Evolutionary conservation across 2,329 filamentous ascomycete species (phyloP).

Genomic region (Plenodomus lindquistii): DNA sequence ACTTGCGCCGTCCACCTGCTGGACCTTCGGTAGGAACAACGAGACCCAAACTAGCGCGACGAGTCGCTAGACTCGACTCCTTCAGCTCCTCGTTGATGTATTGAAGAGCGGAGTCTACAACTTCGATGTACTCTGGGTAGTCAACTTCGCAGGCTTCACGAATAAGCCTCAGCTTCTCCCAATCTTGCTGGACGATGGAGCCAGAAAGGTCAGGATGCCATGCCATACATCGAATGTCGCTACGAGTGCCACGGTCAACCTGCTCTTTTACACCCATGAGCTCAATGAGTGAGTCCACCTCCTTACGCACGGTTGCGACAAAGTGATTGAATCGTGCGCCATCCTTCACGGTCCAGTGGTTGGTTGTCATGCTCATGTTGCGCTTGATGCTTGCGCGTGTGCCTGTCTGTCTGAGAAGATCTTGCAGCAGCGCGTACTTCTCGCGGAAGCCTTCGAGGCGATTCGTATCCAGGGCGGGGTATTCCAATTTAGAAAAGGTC

Average conservation of each 20-base stretch:
- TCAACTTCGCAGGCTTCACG: constrained; percentile 48
- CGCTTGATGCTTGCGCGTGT: constrained; percentile 40
- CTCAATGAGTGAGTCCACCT: constrained; percentile 51
- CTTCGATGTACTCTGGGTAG: constrained; percentile 51
- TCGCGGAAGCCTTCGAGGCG: constrained; percentile 53
- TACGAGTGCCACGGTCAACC: constrained; percentile 49
- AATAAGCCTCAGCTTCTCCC: constrained; percentile 50
- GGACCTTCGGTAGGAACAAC: constrained; percentile 6
- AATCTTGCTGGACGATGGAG: constrained; percentile 35
- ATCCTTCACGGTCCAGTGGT: constrained; percentile 50
- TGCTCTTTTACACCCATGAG: constrained; percentile 50
- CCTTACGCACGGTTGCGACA: constrained; percentile 46
- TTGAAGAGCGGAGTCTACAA: constrained; percentile 48
- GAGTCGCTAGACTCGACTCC: constrained; percentile 24
- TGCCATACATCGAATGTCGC: constrained; percentile 53
- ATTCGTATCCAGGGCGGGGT: constrained; percentile 50
- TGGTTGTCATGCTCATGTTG: constrained; percentile 39
- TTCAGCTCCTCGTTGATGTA: constrained; percentile 47
- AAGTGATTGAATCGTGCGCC: constrained; percentile 47
- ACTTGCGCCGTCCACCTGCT: constrained; percentile 25
- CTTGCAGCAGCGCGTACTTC: constrained; percentile 48
- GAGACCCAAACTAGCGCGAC: constrained; percentile 21
- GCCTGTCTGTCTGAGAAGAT: constrained; percentile 40
- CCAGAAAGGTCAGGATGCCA: constrained; percentile 52
- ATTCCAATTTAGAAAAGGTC: constrained; percentile 39